Conservation (phyloP, 1,284 basidiomycete genomes). For the Takashimella koratensis region DNA sequence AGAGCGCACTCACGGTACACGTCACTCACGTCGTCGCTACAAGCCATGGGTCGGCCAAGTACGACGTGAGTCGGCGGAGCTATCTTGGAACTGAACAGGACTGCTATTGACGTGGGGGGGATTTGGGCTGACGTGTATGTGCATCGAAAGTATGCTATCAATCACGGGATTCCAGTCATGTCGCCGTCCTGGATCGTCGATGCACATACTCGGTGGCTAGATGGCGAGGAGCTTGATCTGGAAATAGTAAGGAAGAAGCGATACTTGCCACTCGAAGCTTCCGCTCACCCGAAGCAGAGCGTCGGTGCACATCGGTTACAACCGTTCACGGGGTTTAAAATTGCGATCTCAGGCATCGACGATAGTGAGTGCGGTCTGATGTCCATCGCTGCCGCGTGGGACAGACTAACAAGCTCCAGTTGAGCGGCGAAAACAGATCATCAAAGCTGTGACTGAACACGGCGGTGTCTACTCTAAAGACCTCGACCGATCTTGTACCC, state of each 20-base stretch:
- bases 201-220: constrained; percentile 29
- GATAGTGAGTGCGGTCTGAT: constrained; percentile 21
- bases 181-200: constrained; percentile 37
- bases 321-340: constrained; percentile 37
- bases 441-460: constrained; percentile 28
- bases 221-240: constrained; percentile 29
- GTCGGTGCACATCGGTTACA: constrained; percentile 25
- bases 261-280: background rate
- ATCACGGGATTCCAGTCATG: constrained; percentile 38
- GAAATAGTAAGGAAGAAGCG: constrained; percentile 12
- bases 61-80: constrained; percentile 28
- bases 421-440: constrained; percentile 37
- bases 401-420: constrained; percentile 15
- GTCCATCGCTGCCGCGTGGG: background rate
- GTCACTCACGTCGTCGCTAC: constrained; percentile 43
- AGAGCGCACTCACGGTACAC: constrained; percentile 36
- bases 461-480: constrained; percentile 46
- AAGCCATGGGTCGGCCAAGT: constrained; percentile 35
- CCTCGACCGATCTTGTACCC: constrained; percentile 43
- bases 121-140: background rate
- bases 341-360: constrained; percentile 42
- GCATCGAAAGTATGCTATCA: constrained; percentile 39
- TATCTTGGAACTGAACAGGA: no score
- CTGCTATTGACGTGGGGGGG: background rate
- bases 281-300: constrained; percentile 10